Conservation (phyloP, 306 rosid species). For the Gastrolobium villosum region DNA sequence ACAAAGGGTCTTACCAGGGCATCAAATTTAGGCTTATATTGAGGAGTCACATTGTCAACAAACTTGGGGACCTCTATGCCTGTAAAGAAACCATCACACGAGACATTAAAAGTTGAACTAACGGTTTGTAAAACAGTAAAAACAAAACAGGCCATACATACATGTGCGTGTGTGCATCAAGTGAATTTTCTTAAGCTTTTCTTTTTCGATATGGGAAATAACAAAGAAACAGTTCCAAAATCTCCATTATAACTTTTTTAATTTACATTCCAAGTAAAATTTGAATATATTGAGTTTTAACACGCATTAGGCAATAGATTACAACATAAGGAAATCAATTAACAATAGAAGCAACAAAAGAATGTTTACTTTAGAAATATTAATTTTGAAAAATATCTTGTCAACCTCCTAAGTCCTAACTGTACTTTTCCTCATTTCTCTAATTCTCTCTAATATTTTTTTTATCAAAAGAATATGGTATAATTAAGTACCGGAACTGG, state of each 20-base stretch:
- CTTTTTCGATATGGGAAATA: not conserved
- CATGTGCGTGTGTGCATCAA: not conserved
- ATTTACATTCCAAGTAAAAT: not conserved
- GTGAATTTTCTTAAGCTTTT: not conserved
- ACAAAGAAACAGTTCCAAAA: conserved; percentile 2
- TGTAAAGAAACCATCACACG: conserved; percentile 49
- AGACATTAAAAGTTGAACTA: conserved; percentile 21
- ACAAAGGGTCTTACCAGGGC: conserved; percentile 63
- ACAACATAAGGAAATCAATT: not conserved
- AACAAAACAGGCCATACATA: not conserved
- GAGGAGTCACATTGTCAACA: conserved; percentile 94
- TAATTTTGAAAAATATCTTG: not conserved
- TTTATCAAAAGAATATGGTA: conserved; percentile 30
- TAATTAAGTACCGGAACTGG: not conserved
- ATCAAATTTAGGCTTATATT: conserved; percentile 90
- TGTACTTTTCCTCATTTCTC: not conserved
- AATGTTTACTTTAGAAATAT: conserved; percentile 4
- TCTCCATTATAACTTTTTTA: not conserved
- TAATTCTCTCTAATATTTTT: not conserved
- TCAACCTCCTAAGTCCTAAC: not conserved
- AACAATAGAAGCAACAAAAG: not conserved
- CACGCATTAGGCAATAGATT: conserved; percentile 12
- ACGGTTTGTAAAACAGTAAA: not conserved
- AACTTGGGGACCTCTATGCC: conserved; percentile 93
- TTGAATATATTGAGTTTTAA: conserved; percentile 15